A percentile compares a stretch with the other conserved stretches of the same genome.
Conservation (phyloP, 148 eudicot species). For the Cornus kousa region DNA sequence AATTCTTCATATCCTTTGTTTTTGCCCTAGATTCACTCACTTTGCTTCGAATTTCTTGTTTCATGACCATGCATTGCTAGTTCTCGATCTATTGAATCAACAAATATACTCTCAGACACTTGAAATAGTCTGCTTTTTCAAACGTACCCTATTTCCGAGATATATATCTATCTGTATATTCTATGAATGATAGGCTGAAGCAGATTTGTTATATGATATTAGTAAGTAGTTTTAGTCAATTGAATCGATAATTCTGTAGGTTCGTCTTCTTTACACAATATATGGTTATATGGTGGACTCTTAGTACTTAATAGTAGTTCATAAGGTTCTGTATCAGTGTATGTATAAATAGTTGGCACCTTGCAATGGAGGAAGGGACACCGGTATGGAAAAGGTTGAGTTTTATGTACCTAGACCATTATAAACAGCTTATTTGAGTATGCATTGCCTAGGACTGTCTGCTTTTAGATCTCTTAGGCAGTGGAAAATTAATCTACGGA, state of each 20-base stretch:
- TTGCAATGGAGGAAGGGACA: not conserved
- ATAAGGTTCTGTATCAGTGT: not conserved
- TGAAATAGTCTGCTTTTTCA: no score
- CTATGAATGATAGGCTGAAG: no score
- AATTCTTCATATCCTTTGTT: no score
- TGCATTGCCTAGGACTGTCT: not conserved
- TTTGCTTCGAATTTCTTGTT: not conserved
- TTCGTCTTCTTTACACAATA: not conserved
- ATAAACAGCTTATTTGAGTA: not conserved
- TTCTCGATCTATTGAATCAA: not conserved
- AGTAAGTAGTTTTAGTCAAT: not conserved
- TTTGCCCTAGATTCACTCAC: slow-evolving; percentile 6
- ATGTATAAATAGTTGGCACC: not conserved
- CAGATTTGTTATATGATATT: no score
- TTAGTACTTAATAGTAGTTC: not conserved
- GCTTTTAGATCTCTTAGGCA: not conserved
- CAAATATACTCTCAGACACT: not conserved
- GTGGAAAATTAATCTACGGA: not conserved
- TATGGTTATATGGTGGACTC: not conserved
- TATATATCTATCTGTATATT: no score
- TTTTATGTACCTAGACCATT: not conserved
- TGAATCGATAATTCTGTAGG: not conserved
- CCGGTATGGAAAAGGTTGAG: not conserved
- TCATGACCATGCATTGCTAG: not conserved
- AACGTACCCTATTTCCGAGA: no score